Evolutionary conservation across 352 stramenopile species (phyloP).

Genomic region (Pythium inflatum): DNA sequence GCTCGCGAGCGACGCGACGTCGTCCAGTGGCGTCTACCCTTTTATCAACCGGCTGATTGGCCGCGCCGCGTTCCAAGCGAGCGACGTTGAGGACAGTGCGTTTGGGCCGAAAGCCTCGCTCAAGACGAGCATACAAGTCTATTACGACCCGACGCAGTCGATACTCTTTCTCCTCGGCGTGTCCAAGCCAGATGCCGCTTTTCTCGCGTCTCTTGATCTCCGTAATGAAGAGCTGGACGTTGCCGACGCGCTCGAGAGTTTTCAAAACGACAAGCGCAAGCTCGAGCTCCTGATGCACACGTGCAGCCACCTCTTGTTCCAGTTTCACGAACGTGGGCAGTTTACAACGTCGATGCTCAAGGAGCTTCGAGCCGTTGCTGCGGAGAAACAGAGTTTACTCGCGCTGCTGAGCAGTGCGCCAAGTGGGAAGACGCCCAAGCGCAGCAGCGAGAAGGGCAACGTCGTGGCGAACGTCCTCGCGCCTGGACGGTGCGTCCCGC

Average conservation of each 20-base stretch:
- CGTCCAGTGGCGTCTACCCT: conserved; percentile 39
- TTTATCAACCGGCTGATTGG: conserved; percentile 74
- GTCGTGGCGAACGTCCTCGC: conserved; percentile 45
- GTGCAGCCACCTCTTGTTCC: conserved; percentile 63
- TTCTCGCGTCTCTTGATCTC: conserved; percentile 24
- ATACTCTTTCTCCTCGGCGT: conserved; percentile 65
- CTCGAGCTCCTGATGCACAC: conserved; percentile 69
- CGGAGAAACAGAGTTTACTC: conserved; percentile 64
- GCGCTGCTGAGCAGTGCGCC: conserved; percentile 31
- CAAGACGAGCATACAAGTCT: conserved; percentile 56
- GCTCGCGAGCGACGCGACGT: conserved; percentile 36
- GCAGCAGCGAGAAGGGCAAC: conserved; percentile 32
- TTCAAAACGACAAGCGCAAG: conserved; percentile 59
- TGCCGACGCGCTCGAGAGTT: conserved; percentile 26
- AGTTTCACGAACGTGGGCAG: conserved; percentile 45
- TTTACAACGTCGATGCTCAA: conserved; percentile 54
- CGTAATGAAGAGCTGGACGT: conserved; percentile 24
- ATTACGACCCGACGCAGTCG: conserved; percentile 51
- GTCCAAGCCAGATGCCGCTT: conserved; percentile 43
- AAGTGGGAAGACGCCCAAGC: conserved; percentile 41
- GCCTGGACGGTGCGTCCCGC: conserved; percentile 64
- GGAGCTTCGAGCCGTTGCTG: conserved; percentile 45
- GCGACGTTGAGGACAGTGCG: conserved; percentile 21
- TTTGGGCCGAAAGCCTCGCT: conserved; percentile 9
- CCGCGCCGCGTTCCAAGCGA: conserved; percentile 52